phyloP scores from a whole-genome alignment of 1,284 basidiomycete genomes.

The Amylostereum areolatum region DNA sequence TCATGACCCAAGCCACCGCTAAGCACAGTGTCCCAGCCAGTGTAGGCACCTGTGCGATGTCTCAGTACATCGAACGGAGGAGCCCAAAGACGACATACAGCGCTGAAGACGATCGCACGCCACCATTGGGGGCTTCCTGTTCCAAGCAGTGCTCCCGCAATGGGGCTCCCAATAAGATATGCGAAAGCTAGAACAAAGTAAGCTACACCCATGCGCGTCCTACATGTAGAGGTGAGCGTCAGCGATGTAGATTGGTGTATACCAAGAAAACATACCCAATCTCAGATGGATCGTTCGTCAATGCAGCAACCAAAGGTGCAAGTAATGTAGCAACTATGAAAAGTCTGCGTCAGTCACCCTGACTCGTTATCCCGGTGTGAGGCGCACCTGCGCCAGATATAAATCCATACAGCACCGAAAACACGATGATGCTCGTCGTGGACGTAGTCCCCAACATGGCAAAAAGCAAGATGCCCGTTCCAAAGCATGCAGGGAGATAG shows the following conservation, averaged over 20 bases:
- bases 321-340: constrained; percentile 1
- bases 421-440: constrained; percentile 5
- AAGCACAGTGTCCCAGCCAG: not conserved
- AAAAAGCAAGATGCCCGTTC: constrained; percentile 13
- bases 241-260: too few relatives aligned
- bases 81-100: not conserved
- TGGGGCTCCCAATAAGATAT: not conserved
- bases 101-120: not conserved
- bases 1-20: not conserved
- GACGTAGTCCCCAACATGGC: constrained; percentile 14
- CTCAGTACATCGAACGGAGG: too few relatives aligned
- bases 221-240: not conserved
- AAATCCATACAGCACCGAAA: constrained; percentile 11
- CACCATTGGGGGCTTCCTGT: not conserved
- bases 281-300: constrained; percentile 1
- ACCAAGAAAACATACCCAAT: constrained; percentile 1
- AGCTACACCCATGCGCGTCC: not conserved
- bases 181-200: not conserved
- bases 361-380: too few relatives aligned
- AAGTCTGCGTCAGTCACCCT: too few relatives aligned
- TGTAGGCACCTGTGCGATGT: not conserved
- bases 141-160: constrained; percentile 1
- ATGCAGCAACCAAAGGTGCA: not conserved
- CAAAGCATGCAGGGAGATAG: not conserved
- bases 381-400: too few relatives aligned